These are phyloP conservation scores for Apiotrichum montevideense DNA, from an alignment of 1,284 basidiomycete genomes.

Conservation along the genomic window DNA sequence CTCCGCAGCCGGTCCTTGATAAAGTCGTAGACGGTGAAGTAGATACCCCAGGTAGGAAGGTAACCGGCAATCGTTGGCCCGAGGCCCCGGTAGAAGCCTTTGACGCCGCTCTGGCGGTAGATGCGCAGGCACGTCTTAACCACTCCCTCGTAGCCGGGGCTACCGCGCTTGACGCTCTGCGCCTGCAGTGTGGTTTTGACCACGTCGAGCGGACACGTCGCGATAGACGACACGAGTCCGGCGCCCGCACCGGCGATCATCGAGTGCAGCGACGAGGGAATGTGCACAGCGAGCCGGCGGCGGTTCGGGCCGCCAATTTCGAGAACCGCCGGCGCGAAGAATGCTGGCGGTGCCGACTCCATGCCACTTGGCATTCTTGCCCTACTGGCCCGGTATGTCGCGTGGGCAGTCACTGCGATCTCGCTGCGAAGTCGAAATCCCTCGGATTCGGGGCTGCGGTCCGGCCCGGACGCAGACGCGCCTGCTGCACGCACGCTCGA, in stretches of 20 bases:
- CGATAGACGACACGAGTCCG: constrained; percentile 84
- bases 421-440: not conserved
- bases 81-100: constrained; percentile 84
- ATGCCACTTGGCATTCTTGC: not conserved
- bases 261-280: constrained; percentile 42
- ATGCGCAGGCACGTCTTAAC: constrained; percentile 68
- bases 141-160: constrained; percentile 68
- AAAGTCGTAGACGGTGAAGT: constrained; percentile 93
- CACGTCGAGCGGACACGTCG: constrained; percentile 95
- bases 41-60: constrained; percentile 95
- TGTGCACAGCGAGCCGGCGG: constrained; percentile 5
- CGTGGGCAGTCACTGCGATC: not conserved
- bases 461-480: too few relatives aligned
- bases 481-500: too few relatives aligned
- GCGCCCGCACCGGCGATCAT: constrained; percentile 54
- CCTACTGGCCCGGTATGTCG: not conserved
- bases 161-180: constrained; percentile 62
- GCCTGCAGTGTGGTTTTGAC: constrained; percentile 96
- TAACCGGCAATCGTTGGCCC: constrained; percentile 94
- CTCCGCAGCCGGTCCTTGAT: constrained; percentile 74
- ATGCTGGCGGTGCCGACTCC: not conserved
- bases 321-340: not conserved
- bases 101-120: constrained; percentile 65
- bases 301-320: not conserved
- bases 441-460: not conserved